Percentiles rank a stretch among this genome's conserved stretches.
Evolutionary conservation across 2,329 filamentous ascomycete species (phyloP).

Genomic region (Fusarium cyanostomum): DNA sequence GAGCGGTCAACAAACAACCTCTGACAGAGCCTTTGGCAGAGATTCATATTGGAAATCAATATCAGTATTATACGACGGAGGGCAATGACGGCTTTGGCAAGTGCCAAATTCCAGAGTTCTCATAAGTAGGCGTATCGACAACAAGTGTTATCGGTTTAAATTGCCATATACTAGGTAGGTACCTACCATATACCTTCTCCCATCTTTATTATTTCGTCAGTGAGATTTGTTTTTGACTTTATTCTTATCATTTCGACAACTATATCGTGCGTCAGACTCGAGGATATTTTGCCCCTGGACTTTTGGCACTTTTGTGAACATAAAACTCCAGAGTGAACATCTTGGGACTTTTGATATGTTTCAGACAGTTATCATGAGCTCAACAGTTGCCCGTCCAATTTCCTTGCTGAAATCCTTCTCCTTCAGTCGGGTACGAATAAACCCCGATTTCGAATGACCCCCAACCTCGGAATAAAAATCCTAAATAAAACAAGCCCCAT

Average conservation of each 20-base stretch:
- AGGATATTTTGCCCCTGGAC: no score
- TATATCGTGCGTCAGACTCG: not conserved
- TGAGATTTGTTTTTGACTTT: not conserved
- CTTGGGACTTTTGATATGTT: slow-evolving; percentile 28
- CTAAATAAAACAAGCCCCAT: slow-evolving; percentile 2
- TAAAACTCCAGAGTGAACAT: not conserved
- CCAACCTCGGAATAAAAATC: not conserved
- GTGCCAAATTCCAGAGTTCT: not conserved
- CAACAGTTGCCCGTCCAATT: not conserved
- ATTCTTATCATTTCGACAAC: not conserved
- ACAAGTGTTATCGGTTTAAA: no score
- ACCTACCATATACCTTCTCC: not conserved
- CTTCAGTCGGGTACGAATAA: not conserved
- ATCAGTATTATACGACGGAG: not conserved
- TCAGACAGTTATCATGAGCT: slow-evolving; percentile 21
- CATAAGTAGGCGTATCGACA: no score
- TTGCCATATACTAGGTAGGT: not conserved
- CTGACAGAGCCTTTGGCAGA: not conserved
- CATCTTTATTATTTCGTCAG: not conserved
- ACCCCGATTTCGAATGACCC: not conserved
- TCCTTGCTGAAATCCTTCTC: not conserved
- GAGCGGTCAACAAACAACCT: not conserved
- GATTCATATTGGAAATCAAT: not conserved
- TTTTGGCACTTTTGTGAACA: no score
- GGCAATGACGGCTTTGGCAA: not conserved